These are phyloP conservation scores for Wickerhamiella siamensis DNA, from an alignment of 805 yeast genomes.

Conservation along the genomic window DNA sequence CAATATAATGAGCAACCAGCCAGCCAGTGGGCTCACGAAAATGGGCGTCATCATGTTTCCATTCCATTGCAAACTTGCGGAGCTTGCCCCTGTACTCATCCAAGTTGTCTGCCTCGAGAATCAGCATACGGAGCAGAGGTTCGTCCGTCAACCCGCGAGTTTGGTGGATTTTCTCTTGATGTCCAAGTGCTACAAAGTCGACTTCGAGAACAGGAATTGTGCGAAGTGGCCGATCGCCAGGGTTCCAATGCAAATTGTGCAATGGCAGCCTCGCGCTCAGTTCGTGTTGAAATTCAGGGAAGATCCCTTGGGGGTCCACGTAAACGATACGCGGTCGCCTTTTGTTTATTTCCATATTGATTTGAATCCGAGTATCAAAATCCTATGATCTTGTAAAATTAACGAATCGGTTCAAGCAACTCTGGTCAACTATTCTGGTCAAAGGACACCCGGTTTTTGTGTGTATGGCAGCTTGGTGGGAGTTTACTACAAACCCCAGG, in stretches of 20 bases:
- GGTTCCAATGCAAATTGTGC: conserved; percentile 58
- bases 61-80: conserved; percentile 67
- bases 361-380: too few relatives aligned
- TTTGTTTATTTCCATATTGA: conserved; percentile 1
- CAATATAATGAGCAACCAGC: conserved; percentile 41
- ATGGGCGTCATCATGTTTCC: conserved; percentile 42
- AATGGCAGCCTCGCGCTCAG: conserved; percentile 38
- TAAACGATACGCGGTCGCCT: conserved; percentile 33
- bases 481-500: too few relatives aligned
- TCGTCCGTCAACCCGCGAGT: conserved; percentile 29
- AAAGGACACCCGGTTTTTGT: too few relatives aligned
- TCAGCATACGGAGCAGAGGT: conserved; percentile 52
- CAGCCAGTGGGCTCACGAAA: conserved; percentile 40
- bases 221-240: conserved; percentile 37
- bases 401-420: too few relatives aligned
- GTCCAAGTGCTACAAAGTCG: conserved; percentile 40
- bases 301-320: conserved; percentile 62
- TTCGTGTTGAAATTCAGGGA: conserved; percentile 31
- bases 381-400: too few relatives aligned
- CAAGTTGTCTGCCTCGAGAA: conserved; percentile 47
- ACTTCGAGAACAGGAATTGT: conserved; percentile 49
- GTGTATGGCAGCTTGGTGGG: too few relatives aligned
- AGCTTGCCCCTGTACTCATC: conserved; percentile 70
- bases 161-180: conserved; percentile 29
- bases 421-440: too few relatives aligned